Conservation (phyloP, 164 flowering plant genomes). For the Dillenia turbinata region DNA sequence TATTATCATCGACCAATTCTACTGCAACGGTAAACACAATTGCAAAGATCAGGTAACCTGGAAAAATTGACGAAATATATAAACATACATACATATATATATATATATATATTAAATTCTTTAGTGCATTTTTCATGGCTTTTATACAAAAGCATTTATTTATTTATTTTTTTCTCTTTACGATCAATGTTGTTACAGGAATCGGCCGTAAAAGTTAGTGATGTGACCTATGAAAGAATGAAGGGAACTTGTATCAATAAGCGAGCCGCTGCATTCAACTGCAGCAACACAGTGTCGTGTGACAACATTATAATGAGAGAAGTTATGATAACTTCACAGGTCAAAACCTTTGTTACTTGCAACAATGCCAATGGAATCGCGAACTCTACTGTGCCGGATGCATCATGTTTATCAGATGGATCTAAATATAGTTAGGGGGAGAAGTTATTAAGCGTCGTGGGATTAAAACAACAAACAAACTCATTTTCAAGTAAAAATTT, state of each 20-base stretch:
- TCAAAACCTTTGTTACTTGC: too few species aligned
- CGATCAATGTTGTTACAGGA: not conserved
- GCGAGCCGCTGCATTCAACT: slow-evolving; percentile 7
- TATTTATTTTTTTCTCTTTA: too few species aligned
- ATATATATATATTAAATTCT: not conserved
- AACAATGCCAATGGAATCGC: too few species aligned
- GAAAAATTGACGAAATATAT: not conserved
- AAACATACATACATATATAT: too few species aligned
- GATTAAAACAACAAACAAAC: too few species aligned
- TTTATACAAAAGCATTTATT: not conserved
- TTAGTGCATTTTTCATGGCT: not conserved
- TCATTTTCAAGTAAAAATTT: too few species aligned
- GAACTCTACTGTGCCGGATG: too few species aligned
- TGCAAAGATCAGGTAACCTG: slow-evolving; percentile 7
- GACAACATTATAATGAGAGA: not conserved
- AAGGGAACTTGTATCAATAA: slow-evolving; percentile 13
- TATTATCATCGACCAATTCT: slow-evolving; percentile 41
- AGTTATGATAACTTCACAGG: not conserved
- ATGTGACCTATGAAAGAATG: slow-evolving; percentile 8
- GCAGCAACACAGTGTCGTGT: slow-evolving; percentile 16
- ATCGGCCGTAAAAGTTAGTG: slow-evolving; percentile 15
- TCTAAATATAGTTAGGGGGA: too few species aligned
- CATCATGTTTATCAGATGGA: too few species aligned
- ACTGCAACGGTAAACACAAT: slow-evolving; percentile 9
- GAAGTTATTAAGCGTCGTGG: too few species aligned